Evolutionary conservation across 371 early-diverging fungal genomes (phyloP), one percentile per base, ranked within the genome.

Genomic region (Umbelopsis sp.): DNA sequence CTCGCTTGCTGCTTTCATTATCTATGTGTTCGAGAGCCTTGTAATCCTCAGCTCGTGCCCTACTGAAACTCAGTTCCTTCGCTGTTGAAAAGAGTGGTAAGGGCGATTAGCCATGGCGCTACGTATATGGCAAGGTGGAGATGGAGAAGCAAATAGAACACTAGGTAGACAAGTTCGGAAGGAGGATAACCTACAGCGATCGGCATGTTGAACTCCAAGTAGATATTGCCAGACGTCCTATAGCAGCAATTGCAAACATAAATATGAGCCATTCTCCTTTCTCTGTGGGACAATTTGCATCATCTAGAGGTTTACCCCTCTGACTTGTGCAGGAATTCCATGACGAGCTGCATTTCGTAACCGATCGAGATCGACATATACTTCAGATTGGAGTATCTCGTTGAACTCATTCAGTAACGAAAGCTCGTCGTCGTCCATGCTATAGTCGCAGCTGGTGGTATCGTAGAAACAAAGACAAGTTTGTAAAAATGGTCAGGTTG

Each of bases 221-320:
- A 97, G 80, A 69, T 91, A 96, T 81, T 93, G 91, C 97, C 97
- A 97, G 45, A 93, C 95, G 67, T 93, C 93, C 92, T 92, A 84
- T 68, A 62, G 22, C 44, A 66, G 38, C 37, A 50, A 48, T 48
- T 46, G 46, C 25, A 65, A 22, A 52, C 44, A 71, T 32, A 57
- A 70, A 37, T 32, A 37, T 50, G 44, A 46, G 57, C 57, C 16
- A 57, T 57, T 32, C 12, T 18, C 25, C 52, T 63, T 50, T 69
- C 44, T 24, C 12, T 41, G 44, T 41, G 68, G 48, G 53, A 20
- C 65, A 45, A 63, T 3, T 29, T 53, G 32, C 65, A 44, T 50
- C n/a, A 66, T 62, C 35, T 65, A 66, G 52, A 67, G 41, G 72
- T 84, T 86, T 91, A 92, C 93, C 72, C 90, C 92, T 78, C 93